phyloP scores from a whole-genome alignment of 2,329 filamentous ascomycete species.

The Byssothecium circinans region DNA sequence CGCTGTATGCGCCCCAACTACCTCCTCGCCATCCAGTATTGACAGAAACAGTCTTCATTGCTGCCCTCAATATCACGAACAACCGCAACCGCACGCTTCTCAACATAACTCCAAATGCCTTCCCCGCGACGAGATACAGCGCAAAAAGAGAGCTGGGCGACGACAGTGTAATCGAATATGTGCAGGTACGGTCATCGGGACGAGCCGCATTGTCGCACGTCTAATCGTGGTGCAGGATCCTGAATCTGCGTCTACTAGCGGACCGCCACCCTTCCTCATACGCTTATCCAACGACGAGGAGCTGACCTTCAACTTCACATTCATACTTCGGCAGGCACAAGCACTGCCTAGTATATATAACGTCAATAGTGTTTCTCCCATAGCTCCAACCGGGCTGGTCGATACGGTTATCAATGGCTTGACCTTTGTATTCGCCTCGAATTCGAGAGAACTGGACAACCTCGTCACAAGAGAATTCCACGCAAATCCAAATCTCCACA shows the following conservation, averaged over 20 bases:
- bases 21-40: constrained; percentile 16
- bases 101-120: constrained; percentile 80
- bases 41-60: constrained; percentile 72
- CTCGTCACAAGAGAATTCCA: constrained; percentile 94
- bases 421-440: constrained; percentile 90
- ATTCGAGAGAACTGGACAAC: constrained; percentile 84
- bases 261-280: constrained; percentile 73
- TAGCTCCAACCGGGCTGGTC: constrained; percentile 40
- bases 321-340: constrained; percentile 67
- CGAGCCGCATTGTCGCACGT: constrained; percentile 7
- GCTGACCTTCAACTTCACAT: constrained; percentile 88
- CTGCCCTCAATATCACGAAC: constrained; percentile 79
- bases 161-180: constrained; percentile 77
- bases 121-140: constrained; percentile 76
- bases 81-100: constrained; percentile 75
- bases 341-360: constrained; percentile 44
- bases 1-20: constrained; percentile 64
- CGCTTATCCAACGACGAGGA: constrained; percentile 91
- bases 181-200: constrained; percentile 66
- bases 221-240: constrained; percentile 65
- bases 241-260: constrained; percentile 53
- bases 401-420: constrained; percentile 85
- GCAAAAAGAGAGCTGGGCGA: constrained; percentile 75
- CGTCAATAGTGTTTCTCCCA: constrained; percentile 52
- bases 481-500: constrained; percentile 94